Evolutionary conservation across 345 rosid species (phyloP), one percentile per base, ranked within the genome.

Genomic region (Euphorbia pulcherrima): DNA sequence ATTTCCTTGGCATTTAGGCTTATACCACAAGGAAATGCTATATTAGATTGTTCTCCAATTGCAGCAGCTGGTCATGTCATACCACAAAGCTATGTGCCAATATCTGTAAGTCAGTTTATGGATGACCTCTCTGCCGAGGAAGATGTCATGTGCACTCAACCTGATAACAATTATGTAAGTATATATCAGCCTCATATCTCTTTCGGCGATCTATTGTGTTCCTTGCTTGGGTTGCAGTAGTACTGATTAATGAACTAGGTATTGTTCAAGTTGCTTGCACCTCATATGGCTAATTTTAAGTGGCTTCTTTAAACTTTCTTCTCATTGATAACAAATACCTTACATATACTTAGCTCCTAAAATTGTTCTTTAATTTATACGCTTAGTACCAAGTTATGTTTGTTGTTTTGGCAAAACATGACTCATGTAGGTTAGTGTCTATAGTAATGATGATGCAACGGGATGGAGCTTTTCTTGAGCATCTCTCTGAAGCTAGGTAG

Each of bases 81-180:
- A 81, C 92, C 96, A 28, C 99, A 89, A 41, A 86, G 90, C 80
- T 90, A 85, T 81, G 95, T 86, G 51, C 97, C 95, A 52, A 83
- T 94, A 75, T 90, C 99, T 60, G 97, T 89, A 41, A 94, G 96
- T 83, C 97, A 94, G 77, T 94, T 94, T 80, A 88, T 94, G 99
- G 97, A 90, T 74, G 95, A 94, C 72, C 97, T 94, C 74, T 86
- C 96, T 76, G 92, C 96, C 18, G 99, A 90, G 87, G 95, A 90
- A 82, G 95, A 86, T 62, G 83, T 75, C 51, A 60, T 76, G 75
- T 81, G 86, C 79, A 82, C 41, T 69, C 84, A 72, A 27, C 83
- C 87, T 71, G 92, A 88, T 79, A 85, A 83, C 70, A 68, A 76
- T 70, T 62, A 79, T 75, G 99, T 94, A 82, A 81, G 96, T 72